These are phyloP conservation scores for Cryptosporidium bovis DNA, from an alignment of 169 alveolate genomes.

Conservation along the genomic window DNA sequence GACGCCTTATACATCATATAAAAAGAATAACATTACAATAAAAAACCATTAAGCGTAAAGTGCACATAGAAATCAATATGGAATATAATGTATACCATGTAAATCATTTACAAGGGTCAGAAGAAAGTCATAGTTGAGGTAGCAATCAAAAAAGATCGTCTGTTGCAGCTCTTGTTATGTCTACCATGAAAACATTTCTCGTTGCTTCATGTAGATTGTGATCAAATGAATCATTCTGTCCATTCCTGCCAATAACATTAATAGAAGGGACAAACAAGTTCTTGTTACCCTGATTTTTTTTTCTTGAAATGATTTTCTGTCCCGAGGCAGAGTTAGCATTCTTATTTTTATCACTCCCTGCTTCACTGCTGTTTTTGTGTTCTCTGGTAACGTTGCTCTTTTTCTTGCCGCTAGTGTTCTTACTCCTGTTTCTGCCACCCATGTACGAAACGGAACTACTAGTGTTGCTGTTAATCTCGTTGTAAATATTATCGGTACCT, in stretches of 20 bases:
- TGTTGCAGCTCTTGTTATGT: slow-evolving; percentile 73
- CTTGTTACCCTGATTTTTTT: background rate
- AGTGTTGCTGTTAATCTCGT: background rate
- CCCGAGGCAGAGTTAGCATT: background rate
- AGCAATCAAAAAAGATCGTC: slow-evolving; percentile 54
- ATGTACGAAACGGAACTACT: too few relatives aligned
- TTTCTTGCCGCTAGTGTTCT: background rate
- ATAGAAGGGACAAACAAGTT: background rate
- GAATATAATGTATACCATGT: too few relatives aligned
- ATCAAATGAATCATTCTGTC: slow-evolving; percentile 6
- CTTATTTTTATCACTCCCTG: background rate
- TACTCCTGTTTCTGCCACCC: too few relatives aligned
- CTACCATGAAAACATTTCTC: slow-evolving; percentile 66
- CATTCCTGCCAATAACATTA: background rate
- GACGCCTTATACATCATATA: too few relatives aligned
- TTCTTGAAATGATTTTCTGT: background rate
- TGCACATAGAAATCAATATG: too few relatives aligned
- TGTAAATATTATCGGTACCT: slow-evolving; percentile 26
- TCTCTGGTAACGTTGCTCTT: too few relatives aligned
- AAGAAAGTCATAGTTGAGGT: background rate
- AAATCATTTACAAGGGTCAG: too few relatives aligned
- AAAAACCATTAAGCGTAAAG: too few relatives aligned
- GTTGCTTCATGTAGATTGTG: slow-evolving; percentile 67
- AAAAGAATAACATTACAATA: too few relatives aligned
- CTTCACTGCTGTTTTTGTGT: too few relatives aligned